Evolutionary conservation across 1,284 basidiomycete genomes (phyloP).

Genomic region (Trametes versicolor): DNA sequence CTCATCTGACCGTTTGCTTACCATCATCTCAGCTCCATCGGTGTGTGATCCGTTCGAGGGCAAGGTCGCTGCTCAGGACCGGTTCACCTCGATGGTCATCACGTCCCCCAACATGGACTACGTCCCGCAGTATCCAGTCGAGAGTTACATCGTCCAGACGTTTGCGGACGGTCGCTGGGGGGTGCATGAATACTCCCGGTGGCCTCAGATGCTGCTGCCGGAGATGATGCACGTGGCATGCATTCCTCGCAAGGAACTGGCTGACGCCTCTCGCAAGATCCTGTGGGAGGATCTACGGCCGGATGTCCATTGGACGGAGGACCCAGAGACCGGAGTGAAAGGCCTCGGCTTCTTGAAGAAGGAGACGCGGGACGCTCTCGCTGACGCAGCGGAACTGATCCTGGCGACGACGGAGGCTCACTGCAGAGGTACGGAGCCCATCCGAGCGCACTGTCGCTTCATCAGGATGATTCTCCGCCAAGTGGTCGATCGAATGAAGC

Average conservation of each 20-base stretch:
- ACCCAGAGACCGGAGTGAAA: neutral
- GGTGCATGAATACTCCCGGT: slow-evolving; percentile 10
- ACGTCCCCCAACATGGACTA: slow-evolving; percentile 13
- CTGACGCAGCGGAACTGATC: neutral
- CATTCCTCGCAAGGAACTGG: neutral
- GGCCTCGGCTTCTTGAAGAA: slow-evolving; percentile 8
- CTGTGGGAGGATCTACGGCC: neutral
- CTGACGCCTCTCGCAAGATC: too few relatives aligned
- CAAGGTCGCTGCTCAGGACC: slow-evolving; percentile 5
- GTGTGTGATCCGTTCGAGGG: slow-evolving; percentile 10
- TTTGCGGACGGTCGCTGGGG: slow-evolving; percentile 18
- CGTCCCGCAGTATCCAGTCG: slow-evolving; percentile 15
- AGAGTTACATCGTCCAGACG: neutral
- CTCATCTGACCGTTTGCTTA: too few relatives aligned
- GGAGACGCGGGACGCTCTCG: neutral
- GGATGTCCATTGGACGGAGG: neutral
- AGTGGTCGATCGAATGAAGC: slow-evolving; percentile 10
- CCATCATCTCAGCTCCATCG: neutral
- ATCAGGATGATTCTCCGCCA: slow-evolving; percentile 9
- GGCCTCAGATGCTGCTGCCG: slow-evolving; percentile 14
- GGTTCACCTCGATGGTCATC: neutral
- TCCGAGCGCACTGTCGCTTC: neutral
- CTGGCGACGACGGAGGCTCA: neutral
- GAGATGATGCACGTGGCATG: slow-evolving; percentile 9
- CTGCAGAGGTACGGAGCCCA: neutral